Base-by-base conservation (phyloP, 306 rosid genomes). In the Neltuma alba region DNA sequence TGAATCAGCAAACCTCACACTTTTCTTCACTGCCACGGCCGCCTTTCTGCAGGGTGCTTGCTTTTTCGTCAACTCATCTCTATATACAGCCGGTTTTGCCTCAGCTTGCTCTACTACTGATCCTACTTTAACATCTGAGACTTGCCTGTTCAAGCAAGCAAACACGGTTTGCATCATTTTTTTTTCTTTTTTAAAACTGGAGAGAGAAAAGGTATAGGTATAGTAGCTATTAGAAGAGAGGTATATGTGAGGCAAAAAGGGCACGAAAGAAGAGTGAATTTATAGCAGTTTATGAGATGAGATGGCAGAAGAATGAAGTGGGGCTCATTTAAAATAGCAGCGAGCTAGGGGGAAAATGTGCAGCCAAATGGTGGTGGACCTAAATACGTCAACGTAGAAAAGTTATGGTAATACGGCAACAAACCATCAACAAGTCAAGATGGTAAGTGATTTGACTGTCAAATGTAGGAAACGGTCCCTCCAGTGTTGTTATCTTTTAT, bases 31-130 rank as follows among this genome's bases (percentile, higher is more conserved):
- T 70, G 52, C 76, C 76, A 64, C 78, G 70, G 52, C 76, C 21
- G 27, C 10, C 79, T 66, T 60, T 60, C 75, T 72, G 41, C n/a
- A n/a, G n/a, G 78, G 75, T 20, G 77, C 9, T 41, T 74, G 33
- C 48, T 74, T 84, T 64, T 54, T 87, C 0, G 38, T 69, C 50
- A 88, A 68, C 83, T 86, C 92, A n/a, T 91, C 92, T 85, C 83
- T 85, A 28, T 84, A 86, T 72, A 88, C 70, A 54, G 79, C 71
- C 20, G 62, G 71, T 11, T 44, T 65, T 38, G 2, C 52, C 41
- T 23, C 8, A 25, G 79, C 25, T 70, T 77, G 25, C 65, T 69
- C 48, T 30, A 67, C 79, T 23, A 62, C 76, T 25, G 5, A 7
- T 65, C 70, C 73, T 4, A 30, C 66, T 4, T 50, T 57, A 79